Percentiles rank a stretch among this genome's conserved stretches.
Conservation (phyloP, 345 rosid genomes). For the Eucalyptus melliodora region DNA sequence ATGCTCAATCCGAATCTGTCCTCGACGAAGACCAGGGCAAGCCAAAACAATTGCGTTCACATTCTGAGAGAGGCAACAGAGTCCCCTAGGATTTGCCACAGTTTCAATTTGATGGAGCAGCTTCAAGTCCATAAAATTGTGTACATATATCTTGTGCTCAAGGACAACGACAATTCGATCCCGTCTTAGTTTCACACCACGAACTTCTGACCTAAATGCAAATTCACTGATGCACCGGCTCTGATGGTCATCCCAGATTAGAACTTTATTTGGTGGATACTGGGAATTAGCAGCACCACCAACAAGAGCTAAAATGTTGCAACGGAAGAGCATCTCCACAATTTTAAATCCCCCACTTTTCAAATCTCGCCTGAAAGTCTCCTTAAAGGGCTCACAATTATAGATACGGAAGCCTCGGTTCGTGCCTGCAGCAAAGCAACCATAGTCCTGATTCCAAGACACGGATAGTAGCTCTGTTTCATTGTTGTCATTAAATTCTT, state of each 20-base stretch:
- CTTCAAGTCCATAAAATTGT: constrained; percentile 60
- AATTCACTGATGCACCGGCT: constrained; percentile 80
- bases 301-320: constrained; percentile 82
- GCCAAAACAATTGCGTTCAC: constrained; percentile 70
- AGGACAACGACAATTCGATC: constrained; percentile 77
- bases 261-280: constrained; percentile 71
- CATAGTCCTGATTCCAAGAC: constrained; percentile 85
- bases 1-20: constrained; percentile 75
- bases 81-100: constrained; percentile 66
- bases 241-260: constrained; percentile 91
- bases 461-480: constrained; percentile 53
- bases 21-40: constrained; percentile 74
- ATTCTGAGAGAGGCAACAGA: constrained; percentile 83
- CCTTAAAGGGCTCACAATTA: constrained; percentile 74
- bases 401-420: constrained; percentile 71
- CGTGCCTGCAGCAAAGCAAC: constrained; percentile 79
- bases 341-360: constrained; percentile 66
- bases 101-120: constrained; percentile 90
- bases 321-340: constrained; percentile 90
- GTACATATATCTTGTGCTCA: constrained; percentile 79
- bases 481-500: constrained; percentile 14
- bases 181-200: constrained; percentile 63
- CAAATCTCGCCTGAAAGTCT: constrained; percentile 55
- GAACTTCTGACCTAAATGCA: constrained; percentile 68
- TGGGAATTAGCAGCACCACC: constrained; percentile 63